phyloP scores from a whole-genome alignment of 169 alveolate genomes.

The Theileria parva region DNA sequence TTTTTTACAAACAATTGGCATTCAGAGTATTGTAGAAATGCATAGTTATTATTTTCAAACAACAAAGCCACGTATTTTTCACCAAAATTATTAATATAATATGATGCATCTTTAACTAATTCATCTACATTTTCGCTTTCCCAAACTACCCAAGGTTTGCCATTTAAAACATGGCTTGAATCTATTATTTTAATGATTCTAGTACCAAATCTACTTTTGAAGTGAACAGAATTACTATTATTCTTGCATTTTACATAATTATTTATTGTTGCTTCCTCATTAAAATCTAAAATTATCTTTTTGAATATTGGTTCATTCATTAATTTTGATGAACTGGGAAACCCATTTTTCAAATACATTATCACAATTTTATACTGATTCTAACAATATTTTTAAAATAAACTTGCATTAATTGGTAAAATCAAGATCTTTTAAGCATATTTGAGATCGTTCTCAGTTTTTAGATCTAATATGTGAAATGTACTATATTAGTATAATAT shows the following conservation, averaged over 20 bases:
- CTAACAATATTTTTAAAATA: no score
- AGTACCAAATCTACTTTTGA: neutral
- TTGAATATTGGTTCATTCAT: neutral
- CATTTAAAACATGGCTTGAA: neutral
- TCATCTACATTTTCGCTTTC: neutral
- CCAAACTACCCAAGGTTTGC: neutral
- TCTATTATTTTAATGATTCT: neutral
- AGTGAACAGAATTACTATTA: neutral
- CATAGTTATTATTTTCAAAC: neutral
- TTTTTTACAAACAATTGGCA: neutral
- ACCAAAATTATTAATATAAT: neutral
- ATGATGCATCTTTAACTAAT: neutral
- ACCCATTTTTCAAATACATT: neutral
- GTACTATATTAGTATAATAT: neutral
- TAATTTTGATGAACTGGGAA: neutral
- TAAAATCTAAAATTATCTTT: neutral
- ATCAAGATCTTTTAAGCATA: neutral
- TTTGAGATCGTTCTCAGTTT: neutral
- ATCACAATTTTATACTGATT: neutral
- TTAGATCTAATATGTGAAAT: neutral
- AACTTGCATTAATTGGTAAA: neutral
- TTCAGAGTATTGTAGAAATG: neutral
- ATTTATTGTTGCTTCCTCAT: neutral
- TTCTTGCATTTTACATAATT: neutral
- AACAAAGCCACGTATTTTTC: neutral